These are phyloP conservation scores for Umbelopsis sp. DNA, from an alignment of 371 early-diverging fungal species.

Conservation along the genomic window DNA sequence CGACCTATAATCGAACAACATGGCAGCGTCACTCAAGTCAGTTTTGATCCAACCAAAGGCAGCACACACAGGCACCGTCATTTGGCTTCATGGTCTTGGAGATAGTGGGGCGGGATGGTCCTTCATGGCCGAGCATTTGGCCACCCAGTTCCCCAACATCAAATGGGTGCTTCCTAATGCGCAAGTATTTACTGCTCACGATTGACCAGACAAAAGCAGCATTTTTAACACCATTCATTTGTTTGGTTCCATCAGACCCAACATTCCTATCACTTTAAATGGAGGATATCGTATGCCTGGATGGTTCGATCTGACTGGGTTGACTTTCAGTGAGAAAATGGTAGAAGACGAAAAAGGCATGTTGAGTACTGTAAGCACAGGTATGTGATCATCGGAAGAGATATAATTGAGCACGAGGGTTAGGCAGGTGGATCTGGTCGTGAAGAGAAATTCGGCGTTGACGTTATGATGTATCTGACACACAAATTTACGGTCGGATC, in stretches of 20 bases:
- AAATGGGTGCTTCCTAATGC: conserved; percentile 90
- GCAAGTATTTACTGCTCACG: conserved; percentile 31
- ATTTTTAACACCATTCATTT: neutral
- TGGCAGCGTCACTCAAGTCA: conserved; percentile 21
- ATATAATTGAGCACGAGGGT: too few relatives aligned
- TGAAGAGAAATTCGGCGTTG: too few relatives aligned
- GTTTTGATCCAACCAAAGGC: conserved; percentile 31
- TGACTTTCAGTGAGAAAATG: conserved; percentile 48
- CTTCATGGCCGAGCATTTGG: conserved; percentile 69
- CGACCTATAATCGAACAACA: neutral
- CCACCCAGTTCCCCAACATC: conserved; percentile 68
- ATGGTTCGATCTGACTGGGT: conserved; percentile 82
- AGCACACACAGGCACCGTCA: conserved; percentile 78
- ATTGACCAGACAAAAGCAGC: neutral
- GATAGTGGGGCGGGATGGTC: conserved; percentile 75
- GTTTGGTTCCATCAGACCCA: conserved; percentile 51
- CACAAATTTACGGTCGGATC: neutral
- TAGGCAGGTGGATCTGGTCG: too few relatives aligned
- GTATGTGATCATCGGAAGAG: conserved; percentile 35
- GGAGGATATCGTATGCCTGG: conserved; percentile 86
- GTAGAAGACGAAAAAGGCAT: conserved; percentile 84
- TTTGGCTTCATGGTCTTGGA: conserved; percentile 81
- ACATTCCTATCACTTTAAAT: conserved; percentile 84
- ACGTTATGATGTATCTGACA: neutral
- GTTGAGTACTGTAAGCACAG: conserved; percentile 58